These are phyloP conservation scores for Endoconidiophora laricicola DNA, from an alignment of 2,329 filamentous ascomycete species.

Conservation along the genomic window DNA sequence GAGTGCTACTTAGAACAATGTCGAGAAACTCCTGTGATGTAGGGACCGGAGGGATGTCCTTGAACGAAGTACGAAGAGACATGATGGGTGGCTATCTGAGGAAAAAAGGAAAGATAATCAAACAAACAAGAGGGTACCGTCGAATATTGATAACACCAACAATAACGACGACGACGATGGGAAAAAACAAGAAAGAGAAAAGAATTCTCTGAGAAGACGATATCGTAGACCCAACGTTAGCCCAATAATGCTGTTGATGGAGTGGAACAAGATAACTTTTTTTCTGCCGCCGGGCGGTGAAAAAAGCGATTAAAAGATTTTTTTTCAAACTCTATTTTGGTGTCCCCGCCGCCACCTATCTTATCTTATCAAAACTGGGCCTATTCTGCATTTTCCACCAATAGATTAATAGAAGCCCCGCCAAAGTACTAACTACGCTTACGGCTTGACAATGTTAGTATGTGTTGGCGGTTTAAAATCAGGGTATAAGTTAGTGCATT, in stretches of 20 bases:
- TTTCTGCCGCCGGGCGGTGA: conserved; percentile 2
- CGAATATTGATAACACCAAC: neutral
- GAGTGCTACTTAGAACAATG: conserved; percentile 86
- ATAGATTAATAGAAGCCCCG: too few relatives aligned
- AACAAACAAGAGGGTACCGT: neutral
- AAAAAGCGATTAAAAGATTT: neutral
- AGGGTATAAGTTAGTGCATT: too few relatives aligned
- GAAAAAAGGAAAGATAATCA: conserved; percentile 1
- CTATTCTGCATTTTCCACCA: neutral
- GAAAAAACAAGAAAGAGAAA: neutral
- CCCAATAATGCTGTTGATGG: neutral
- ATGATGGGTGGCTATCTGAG: conserved; percentile 9
- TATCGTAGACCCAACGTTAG: neutral
- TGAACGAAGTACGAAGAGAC: conserved; percentile 37
- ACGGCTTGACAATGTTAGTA: too few relatives aligned
- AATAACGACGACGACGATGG: neutral
- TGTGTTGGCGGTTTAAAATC: too few relatives aligned
- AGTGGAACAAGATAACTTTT: too few relatives aligned
- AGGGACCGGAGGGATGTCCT: conserved; percentile 73
- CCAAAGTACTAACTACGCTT: too few relatives aligned
- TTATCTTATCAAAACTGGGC: conserved; percentile 16
- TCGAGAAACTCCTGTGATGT: conserved; percentile 93
- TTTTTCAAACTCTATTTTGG: conserved; percentile 14
- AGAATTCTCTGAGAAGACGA: conserved; percentile 1
- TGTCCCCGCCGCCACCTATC: conserved; percentile 11